A percentile compares a stretch with the other conserved stretches of the same genome.
phyloP scores from a whole-genome alignment of 2,329 filamentous ascomycete species.

The Emericellopsis cladophorae region DNA sequence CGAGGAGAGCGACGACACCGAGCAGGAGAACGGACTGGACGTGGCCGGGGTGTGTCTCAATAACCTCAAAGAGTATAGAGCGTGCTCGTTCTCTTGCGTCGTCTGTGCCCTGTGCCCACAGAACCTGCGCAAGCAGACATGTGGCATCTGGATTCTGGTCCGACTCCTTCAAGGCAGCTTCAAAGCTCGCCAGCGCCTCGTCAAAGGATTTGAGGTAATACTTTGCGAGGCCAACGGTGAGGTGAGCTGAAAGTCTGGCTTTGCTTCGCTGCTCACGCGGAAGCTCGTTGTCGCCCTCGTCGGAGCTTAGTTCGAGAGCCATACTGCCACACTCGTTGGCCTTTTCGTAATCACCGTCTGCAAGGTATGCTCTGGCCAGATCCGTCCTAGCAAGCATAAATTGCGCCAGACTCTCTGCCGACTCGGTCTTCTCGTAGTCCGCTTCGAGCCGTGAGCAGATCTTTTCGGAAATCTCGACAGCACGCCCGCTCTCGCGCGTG shows the following conservation, averaged over 20 bases:
- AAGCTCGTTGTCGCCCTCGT: constrained; percentile 56
- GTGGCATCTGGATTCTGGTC: constrained; percentile 68
- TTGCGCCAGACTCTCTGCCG: constrained; percentile 54
- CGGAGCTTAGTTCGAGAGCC: constrained; percentile 65
- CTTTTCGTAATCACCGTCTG: constrained; percentile 47
- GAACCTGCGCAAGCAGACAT: constrained; percentile 77
- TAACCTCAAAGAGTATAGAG: constrained; percentile 66
- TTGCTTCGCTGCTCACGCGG: constrained; percentile 52
- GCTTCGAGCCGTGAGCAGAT: constrained; percentile 62
- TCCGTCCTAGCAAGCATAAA: constrained; percentile 82
- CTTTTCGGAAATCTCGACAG: constrained; percentile 49
- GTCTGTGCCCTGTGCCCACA: constrained; percentile 79
- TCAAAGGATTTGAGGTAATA: constrained; percentile 58
- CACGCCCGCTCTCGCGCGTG: constrained; percentile 51
- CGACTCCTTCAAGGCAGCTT: constrained; percentile 66
- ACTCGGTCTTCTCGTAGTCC: constrained; percentile 77
- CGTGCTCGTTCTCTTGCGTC: constrained; percentile 65
- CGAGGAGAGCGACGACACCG: constrained; percentile 71
- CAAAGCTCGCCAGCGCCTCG: constrained; percentile 67
- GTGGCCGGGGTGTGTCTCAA: constrained; percentile 63
- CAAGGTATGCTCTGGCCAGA: constrained; percentile 71
- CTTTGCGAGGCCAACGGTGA: constrained; percentile 74
- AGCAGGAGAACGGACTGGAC: constrained; percentile 70
- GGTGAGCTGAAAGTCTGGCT: constrained; percentile 68
- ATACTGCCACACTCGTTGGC: constrained; percentile 73